Evolutionary conservation across 2,329 filamentous ascomycete species (phyloP).

Genomic region (Diaporthe sp.): DNA sequence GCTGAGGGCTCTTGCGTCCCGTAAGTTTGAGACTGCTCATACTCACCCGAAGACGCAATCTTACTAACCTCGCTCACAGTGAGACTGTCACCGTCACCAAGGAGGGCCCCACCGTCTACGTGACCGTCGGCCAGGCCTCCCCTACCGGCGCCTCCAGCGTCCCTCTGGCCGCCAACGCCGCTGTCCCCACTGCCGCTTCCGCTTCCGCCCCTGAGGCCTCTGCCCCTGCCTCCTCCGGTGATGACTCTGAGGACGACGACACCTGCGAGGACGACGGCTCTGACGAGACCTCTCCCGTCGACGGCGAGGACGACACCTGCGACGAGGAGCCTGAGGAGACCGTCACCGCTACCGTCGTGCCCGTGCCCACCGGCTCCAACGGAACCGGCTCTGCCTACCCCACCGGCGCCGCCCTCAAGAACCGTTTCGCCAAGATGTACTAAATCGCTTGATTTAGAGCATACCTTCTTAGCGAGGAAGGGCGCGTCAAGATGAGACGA

Average conservation of each 20-base stretch:
- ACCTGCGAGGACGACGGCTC: constrained; percentile 35
- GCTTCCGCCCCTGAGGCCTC: not conserved
- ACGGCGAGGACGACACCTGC: constrained; percentile 32
- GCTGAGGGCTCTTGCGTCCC: constrained; percentile 33
- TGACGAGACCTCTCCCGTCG: constrained; percentile 20
- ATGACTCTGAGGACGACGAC: constrained; percentile 19
- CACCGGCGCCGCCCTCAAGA: constrained; percentile 38
- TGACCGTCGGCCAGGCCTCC: constrained; percentile 37
- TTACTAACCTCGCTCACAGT: constrained; percentile 10
- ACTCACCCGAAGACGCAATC: not conserved
- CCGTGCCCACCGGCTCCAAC: constrained; percentile 34
- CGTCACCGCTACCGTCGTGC: constrained; percentile 41
- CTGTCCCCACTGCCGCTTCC: constrained; percentile 29
- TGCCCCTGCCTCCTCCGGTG: not conserved
- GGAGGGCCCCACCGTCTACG: constrained; percentile 45
- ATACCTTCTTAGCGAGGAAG: not conserved
- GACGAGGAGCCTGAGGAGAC: constrained; percentile 38
- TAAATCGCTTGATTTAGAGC: constrained; percentile 19
- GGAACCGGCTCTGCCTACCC: constrained; percentile 38
- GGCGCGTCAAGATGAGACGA: not conserved
- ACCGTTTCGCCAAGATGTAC: constrained; percentile 41
- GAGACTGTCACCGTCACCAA: constrained; percentile 43
- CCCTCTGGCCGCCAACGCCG: constrained; percentile 34
- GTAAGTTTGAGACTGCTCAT: constrained; percentile 12
- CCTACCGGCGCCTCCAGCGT: constrained; percentile 20